Evolutionary conservation across 2,329 filamentous ascomycete species (phyloP).

Genomic region (Trichoderma polysporum): DNA sequence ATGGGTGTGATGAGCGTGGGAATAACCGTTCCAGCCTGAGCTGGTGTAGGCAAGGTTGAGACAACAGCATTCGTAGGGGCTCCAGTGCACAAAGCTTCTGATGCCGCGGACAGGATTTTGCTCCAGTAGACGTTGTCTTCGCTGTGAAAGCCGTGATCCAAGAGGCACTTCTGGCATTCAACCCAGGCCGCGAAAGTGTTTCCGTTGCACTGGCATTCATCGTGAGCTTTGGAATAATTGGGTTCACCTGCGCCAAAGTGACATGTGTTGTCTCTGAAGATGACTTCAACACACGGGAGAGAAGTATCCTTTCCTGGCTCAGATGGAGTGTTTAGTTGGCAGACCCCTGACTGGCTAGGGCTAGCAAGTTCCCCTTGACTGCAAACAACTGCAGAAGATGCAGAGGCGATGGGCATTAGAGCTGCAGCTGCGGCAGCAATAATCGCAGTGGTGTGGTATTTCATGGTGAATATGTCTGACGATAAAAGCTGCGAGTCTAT

Average conservation of each 20-base stretch:
- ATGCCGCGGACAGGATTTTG: constrained; percentile 37
- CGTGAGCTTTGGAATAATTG: constrained; percentile 30
- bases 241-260: constrained; percentile 31
- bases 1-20: constrained; percentile 31
- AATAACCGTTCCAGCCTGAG: constrained; percentile 27
- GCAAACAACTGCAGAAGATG: background rate
- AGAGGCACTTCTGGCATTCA: constrained; percentile 43
- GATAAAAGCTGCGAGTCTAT: background rate
- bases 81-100: constrained; percentile 38
- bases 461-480: constrained; percentile 23
- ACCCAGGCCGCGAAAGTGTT: constrained; percentile 45
- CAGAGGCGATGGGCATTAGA: constrained; percentile 21
- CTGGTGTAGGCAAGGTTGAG: constrained; percentile 34
- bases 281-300: constrained; percentile 34
- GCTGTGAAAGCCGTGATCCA: constrained; percentile 41
- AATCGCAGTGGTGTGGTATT: constrained; percentile 8
- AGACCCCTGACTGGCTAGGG: background rate
- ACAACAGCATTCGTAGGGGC: constrained; percentile 40
- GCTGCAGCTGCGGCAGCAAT: constrained; percentile 20
- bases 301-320: constrained; percentile 11
- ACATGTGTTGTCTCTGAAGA: constrained; percentile 33
- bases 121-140: constrained; percentile 37
- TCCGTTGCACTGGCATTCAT: constrained; percentile 44
- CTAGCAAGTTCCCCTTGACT: background rate
- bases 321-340: background rate